Evolutionary conservation across 805 yeast genomes (phyloP).

Genomic region (Kluyveromyces nonfermentans): DNA sequence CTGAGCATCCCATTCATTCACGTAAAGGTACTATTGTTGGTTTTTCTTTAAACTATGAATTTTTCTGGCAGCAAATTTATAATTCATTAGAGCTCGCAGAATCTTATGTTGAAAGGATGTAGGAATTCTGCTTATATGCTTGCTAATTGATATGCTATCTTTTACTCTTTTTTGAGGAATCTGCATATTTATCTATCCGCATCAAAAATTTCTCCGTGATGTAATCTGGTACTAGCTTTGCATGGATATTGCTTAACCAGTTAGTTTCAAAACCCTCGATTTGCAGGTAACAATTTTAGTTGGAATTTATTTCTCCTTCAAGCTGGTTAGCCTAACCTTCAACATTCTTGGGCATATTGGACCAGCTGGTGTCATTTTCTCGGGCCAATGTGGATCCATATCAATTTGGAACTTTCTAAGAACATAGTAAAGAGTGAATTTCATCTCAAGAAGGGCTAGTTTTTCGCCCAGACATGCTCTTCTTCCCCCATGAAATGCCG

Average conservation of each 20-base stretch:
- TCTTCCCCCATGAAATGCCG: slow-evolving; percentile 51
- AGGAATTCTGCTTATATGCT: background rate
- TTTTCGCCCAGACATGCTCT: slow-evolving; percentile 55
- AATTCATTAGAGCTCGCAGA: slow-evolving; percentile 33
- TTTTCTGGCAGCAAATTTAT: slow-evolving; percentile 40
- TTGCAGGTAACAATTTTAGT: background rate
- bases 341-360: slow-evolving; percentile 43
- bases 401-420: slow-evolving; percentile 30
- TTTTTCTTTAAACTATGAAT: slow-evolving; percentile 30
- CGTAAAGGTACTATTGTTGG: slow-evolving; percentile 33
- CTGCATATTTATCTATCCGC: too few relatives aligned
- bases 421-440: slow-evolving; percentile 32
- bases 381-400: slow-evolving; percentile 38
- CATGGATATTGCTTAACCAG: background rate
- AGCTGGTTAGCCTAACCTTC: slow-evolving; percentile 17
- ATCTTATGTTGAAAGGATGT: background rate
- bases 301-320: background rate
- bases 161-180: too few relatives aligned
- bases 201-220: too few relatives aligned
- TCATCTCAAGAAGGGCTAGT: slow-evolving; percentile 40
- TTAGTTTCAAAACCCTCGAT: background rate
- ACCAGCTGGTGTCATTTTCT: slow-evolving; percentile 47
- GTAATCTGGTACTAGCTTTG: too few relatives aligned
- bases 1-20: slow-evolving; percentile 20
- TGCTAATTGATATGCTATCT: too few relatives aligned